Percentiles rank a stretch among this genome's conserved stretches.
Conservation (phyloP, 1,284 basidiomycete species). For the Xerocomus amazonicus region DNA sequence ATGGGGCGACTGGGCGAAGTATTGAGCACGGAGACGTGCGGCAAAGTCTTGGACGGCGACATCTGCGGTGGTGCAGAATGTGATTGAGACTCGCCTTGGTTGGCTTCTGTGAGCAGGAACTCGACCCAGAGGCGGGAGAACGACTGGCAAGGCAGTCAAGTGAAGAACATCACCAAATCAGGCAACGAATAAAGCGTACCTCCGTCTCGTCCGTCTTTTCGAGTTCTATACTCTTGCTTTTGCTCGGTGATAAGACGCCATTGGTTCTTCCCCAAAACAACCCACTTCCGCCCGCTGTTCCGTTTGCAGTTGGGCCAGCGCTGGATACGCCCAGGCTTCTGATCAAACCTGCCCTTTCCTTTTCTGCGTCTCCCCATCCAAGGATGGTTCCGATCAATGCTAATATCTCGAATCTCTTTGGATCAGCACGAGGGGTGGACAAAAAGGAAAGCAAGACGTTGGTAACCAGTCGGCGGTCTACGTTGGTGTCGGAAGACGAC, state of each 20-base stretch:
- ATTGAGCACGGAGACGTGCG: slow-evolving; percentile 46
- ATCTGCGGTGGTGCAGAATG: slow-evolving; percentile 12
- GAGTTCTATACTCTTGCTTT: slow-evolving; percentile 50
- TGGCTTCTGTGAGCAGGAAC: slow-evolving; percentile 88
- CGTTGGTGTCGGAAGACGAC: slow-evolving; percentile 83
- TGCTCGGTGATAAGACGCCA: slow-evolving; percentile 36
- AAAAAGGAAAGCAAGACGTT: slow-evolving; percentile 95
- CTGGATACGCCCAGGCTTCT: slow-evolving; percentile 47
- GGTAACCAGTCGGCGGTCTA: slow-evolving; percentile 91
- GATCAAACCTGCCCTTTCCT: slow-evolving; percentile 76
- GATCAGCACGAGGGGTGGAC: slow-evolving; percentile 84
- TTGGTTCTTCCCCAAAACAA: slow-evolving; percentile 49
- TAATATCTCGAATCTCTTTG: slow-evolving; percentile 97
- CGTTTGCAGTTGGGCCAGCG: slow-evolving; percentile 7
- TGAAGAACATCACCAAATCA: not conserved
- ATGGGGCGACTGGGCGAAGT: slow-evolving; percentile 39
- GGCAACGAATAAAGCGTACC: slow-evolving; percentile 37
- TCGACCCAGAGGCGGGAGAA: slow-evolving; percentile 96
- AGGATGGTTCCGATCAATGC: slow-evolving; percentile 84
- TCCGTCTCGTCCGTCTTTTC: slow-evolving; percentile 77
- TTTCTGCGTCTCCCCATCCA: slow-evolving; percentile 86
- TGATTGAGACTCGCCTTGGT: slow-evolving; percentile 45
- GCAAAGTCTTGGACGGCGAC: slow-evolving; percentile 30
- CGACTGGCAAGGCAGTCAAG: slow-evolving; percentile 50
- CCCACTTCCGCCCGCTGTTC: slow-evolving; percentile 17